These are phyloP conservation scores for Cryptomeria japonica DNA, from an alignment of 75 land plant species.

Conservation along the genomic window DNA sequence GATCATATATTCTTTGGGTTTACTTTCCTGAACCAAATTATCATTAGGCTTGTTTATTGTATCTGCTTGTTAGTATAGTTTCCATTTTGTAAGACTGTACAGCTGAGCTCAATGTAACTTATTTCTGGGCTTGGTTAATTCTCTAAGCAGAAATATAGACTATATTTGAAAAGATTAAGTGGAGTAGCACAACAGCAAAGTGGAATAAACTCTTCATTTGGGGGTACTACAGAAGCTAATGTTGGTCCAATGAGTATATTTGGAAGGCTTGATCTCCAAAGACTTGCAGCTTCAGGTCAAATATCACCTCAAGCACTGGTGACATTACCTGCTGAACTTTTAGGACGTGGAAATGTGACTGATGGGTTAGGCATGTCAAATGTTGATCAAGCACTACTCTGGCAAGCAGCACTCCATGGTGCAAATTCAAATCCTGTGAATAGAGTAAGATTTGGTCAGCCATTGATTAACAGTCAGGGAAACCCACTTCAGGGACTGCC, in stretches of 20 bases:
- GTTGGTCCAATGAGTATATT: conserved; percentile 22
- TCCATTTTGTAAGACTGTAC: neutral
- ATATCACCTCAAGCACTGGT: conserved; percentile 65
- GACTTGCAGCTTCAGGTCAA: conserved; percentile 63
- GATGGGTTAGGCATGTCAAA: conserved; percentile 22
- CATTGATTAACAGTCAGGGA: conserved; percentile 32
- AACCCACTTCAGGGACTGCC: conserved; percentile 12
- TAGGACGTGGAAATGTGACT: conserved; percentile 35
- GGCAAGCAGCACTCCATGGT: conserved; percentile 35
- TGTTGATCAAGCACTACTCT: conserved; percentile 33
- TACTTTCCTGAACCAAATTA: neutral
- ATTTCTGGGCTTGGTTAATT: neutral
- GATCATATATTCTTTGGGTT: neutral
- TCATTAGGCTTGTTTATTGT: neutral
- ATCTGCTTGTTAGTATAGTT: neutral
- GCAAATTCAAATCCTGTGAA: conserved; percentile 35
- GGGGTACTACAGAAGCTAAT: conserved; percentile 38
- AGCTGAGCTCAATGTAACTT: neutral
- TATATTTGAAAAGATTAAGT: conserved; percentile 83
- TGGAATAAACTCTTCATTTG: conserved; percentile 40
- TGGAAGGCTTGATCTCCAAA: conserved; percentile 53
- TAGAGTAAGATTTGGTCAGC: conserved; percentile 39
- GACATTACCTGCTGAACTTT: conserved; percentile 51
- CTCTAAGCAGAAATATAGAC: conserved; percentile 76
- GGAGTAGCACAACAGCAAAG: conserved; percentile 75